Conservation (phyloP, 768 basidiomycete genomes). For the Suillus alpinus region DNA sequence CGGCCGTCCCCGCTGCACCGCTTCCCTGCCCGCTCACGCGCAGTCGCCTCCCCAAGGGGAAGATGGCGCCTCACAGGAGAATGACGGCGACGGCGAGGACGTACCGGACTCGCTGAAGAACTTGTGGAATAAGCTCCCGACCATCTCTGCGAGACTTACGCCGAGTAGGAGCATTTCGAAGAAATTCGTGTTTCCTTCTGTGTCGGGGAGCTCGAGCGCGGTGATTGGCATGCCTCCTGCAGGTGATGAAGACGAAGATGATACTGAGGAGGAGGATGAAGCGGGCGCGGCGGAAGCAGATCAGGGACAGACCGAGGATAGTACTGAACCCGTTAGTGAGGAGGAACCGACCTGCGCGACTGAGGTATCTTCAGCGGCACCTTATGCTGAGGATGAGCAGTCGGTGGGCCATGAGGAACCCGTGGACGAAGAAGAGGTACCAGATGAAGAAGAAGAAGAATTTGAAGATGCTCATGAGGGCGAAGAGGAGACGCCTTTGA, state of each 20-base stretch:
- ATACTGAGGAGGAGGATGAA: conserved; percentile 4
- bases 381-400: background rate
- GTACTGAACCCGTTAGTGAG: background rate
- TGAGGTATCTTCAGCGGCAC: background rate
- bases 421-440: conserved; percentile 10
- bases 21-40: conserved; percentile 8
- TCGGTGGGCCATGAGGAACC: background rate
- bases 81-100: conserved; percentile 4
- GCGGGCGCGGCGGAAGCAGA: background rate
- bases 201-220: conserved; percentile 4
- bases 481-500: background rate
- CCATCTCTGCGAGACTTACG: conserved; percentile 39
- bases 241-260: background rate
- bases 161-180: conserved; percentile 49
- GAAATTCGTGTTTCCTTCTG: conserved; percentile 49
- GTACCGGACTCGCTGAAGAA: conserved; percentile 3
- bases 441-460: conserved; percentile 10
- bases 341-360: background rate
- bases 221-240: background rate
- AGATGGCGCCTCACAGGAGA: background rate
- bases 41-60: conserved; percentile 1
- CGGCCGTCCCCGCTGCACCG: conserved; percentile 23
- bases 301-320: background rate
- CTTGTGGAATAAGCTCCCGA: conserved; percentile 33
- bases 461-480: background rate